Conservation (phyloP, 202 grass and related monocot species). For the Carex arenaria region DNA sequence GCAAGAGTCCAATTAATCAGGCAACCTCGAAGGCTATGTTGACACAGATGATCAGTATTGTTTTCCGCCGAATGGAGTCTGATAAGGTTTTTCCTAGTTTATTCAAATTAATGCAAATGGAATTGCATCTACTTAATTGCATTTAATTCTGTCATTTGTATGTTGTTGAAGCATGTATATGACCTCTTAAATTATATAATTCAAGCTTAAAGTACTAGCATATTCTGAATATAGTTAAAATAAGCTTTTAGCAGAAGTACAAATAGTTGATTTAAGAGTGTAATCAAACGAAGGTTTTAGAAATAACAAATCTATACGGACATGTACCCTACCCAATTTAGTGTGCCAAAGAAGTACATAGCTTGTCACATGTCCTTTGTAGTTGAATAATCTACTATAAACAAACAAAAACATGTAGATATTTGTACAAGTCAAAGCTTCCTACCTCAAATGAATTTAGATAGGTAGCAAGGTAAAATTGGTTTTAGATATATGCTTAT, state of each 20-base stretch:
- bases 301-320: background rate
- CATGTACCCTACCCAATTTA: background rate
- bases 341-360: background rate
- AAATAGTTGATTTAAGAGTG: background rate
- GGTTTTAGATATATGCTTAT: background rate
- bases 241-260: background rate
- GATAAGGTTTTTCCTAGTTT: constrained; percentile 50
- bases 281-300: background rate
- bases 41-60: constrained; percentile 99
- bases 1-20: constrained; percentile 98
- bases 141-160: background rate
- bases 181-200: constrained; percentile 1
- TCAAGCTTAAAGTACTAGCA: background rate
- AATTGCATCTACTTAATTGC: constrained; percentile 9
- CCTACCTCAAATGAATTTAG: background rate
- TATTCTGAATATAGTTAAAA: constrained; percentile 3
- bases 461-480: background rate
- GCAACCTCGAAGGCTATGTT: constrained; percentile 99
- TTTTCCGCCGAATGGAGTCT: constrained; percentile 91
- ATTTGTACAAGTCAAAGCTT: background rate
- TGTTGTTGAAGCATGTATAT: background rate
- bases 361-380: background rate
- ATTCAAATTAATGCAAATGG: background rate
- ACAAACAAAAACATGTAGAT: background rate
- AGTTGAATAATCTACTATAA: background rate